These are phyloP conservation scores for Chaetomium globosum DNA, from an alignment of 2,329 filamentous ascomycete genomes.

Conservation along the genomic window DNA sequence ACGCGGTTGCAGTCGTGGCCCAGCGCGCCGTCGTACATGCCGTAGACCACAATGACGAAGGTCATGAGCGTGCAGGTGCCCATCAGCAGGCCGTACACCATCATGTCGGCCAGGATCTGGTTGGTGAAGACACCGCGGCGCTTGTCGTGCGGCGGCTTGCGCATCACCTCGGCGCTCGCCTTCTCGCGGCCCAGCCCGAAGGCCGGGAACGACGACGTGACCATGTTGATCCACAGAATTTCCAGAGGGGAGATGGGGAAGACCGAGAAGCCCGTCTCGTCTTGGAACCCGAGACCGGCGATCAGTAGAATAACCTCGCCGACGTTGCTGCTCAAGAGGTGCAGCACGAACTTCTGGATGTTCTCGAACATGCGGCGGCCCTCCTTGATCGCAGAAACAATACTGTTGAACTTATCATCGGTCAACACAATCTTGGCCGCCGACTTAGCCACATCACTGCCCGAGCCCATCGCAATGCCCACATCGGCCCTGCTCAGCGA, in stretches of 20 bases:
- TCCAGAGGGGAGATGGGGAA: conserved; percentile 85
- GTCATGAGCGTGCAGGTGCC: conserved; percentile 66
- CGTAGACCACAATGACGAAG: conserved; percentile 67
- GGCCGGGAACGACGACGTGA: conserved; percentile 83
- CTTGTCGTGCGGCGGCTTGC: conserved; percentile 73
- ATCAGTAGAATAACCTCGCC: conserved; percentile 81
- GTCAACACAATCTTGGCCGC: conserved; percentile 81
- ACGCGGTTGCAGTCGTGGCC: conserved; percentile 65
- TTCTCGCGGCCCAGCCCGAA: conserved; percentile 83
- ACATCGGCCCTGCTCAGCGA: conserved; percentile 80
- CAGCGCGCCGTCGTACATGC: conserved; percentile 57
- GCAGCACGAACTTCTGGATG: conserved; percentile 84
- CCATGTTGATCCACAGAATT: conserved; percentile 93
- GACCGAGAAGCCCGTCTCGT: conserved; percentile 69
- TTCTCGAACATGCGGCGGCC: conserved; percentile 86
- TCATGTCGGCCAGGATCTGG: conserved; percentile 77
- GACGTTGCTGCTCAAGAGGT: conserved; percentile 78
- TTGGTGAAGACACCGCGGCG: conserved; percentile 72
- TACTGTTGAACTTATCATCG: conserved; percentile 86
- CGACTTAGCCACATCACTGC: conserved; percentile 83
- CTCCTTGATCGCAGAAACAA: conserved; percentile 80
- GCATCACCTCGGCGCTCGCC: conserved; percentile 75
- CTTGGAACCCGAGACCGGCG: conserved; percentile 80
- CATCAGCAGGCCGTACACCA: conserved; percentile 79
- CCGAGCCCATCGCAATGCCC: conserved; percentile 88